Percentiles rank a stretch among this genome's conserved stretches.
phyloP scores from a whole-genome alignment of 2,329 filamentous ascomycete genomes.

The Diaporthe sp. region DNA sequence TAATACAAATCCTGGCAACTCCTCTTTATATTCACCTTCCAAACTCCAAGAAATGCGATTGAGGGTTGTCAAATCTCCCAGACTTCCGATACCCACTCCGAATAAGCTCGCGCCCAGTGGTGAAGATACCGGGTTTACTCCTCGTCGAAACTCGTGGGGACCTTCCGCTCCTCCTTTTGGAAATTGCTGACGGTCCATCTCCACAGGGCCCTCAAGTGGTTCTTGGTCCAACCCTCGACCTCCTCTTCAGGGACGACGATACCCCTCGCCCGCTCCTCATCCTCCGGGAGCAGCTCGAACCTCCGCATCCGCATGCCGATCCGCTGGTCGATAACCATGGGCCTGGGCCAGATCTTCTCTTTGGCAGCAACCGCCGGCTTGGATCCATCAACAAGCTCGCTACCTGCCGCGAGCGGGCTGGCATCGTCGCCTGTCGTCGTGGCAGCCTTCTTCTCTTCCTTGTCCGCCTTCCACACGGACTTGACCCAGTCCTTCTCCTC shows the following conservation, averaged over 20 bases:
- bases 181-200: constrained; percentile 63
- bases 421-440: constrained; percentile 45
- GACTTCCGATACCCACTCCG: neutral
- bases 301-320: constrained; percentile 84
- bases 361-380: constrained; percentile 46
- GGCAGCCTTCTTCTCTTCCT: constrained; percentile 57
- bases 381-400: constrained; percentile 33
- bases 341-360: constrained; percentile 82
- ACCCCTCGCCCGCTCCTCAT: constrained; percentile 75
- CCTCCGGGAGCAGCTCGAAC: constrained; percentile 78
- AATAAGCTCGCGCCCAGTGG: neutral
- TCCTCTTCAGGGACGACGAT: constrained; percentile 77
- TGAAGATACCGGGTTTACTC: constrained; percentile 37
- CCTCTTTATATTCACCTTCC: constrained; percentile 2
- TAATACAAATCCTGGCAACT: constrained; percentile 8
- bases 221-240: constrained; percentile 78
- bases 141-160: constrained; percentile 56
- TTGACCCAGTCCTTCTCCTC: constrained; percentile 91
- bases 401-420: constrained; percentile 29
- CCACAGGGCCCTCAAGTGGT: constrained; percentile 66
- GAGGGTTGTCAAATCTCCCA: neutral
- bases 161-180: constrained; percentile 56
- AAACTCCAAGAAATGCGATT: constrained; percentile 25
- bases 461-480: constrained; percentile 73
- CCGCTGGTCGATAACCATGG: constrained; percentile 81